phyloP scores from a whole-genome alignment of 106 monocot species.

The Dendrobium chrysotoxum region DNA sequence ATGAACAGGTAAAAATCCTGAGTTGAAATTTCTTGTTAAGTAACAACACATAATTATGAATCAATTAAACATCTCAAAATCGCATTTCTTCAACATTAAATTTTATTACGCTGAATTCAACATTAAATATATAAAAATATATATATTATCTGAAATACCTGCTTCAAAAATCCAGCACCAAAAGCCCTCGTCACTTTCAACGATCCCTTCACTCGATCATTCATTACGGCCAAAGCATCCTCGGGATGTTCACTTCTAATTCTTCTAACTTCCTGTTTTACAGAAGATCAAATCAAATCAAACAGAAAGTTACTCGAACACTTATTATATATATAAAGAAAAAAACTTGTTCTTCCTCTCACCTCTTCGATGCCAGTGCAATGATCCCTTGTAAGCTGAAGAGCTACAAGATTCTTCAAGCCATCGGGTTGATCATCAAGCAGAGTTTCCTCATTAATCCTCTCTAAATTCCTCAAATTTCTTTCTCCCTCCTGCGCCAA shows the following conservation, averaged over 20 bases:
- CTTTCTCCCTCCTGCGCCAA: conserved; percentile 21
- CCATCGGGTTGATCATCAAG: conserved; percentile 8
- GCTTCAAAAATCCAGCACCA: conserved; percentile 49
- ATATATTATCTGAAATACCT: conserved; percentile 11
- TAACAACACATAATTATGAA: no score
- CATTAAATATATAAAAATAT: not conserved
- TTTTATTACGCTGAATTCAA: no score
- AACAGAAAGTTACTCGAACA: not conserved
- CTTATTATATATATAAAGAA: not conserved
- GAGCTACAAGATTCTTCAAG: conserved; percentile 10
- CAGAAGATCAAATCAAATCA: not conserved
- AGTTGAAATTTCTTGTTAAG: no score
- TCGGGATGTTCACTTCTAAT: conserved; percentile 25
- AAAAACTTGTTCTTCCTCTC: not conserved
- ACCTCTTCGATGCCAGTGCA: conserved; percentile 54
- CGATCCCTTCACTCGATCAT: conserved; percentile 48
- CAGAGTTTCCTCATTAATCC: conserved; percentile 24
- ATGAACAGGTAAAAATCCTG: no score
- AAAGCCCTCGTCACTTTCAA: conserved; percentile 59
- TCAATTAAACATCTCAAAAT: no score
- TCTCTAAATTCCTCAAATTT: conserved; percentile 12
- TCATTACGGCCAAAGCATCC: conserved; percentile 26
- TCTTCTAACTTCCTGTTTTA: conserved; percentile 28
- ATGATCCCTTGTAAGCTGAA: conserved; percentile 58
- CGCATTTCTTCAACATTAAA: not conserved